Percentiles rank a stretch among this genome's conserved stretches.
Evolutionary conservation across 2,329 filamentous ascomycete species (phyloP).

Genomic region (Zasmidium citrigriseum): DNA sequence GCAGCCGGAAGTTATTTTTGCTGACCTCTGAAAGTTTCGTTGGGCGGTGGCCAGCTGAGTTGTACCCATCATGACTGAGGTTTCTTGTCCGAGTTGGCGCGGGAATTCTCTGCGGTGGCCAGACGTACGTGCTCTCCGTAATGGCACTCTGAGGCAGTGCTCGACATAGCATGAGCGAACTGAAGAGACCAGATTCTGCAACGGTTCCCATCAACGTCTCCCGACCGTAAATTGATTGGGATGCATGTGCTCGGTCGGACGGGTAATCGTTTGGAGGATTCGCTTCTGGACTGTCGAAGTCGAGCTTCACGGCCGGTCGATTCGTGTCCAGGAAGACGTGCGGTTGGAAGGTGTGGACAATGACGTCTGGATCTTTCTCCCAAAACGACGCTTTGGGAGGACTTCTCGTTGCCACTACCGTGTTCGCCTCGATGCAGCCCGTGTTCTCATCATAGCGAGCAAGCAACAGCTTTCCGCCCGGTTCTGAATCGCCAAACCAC

Average conservation of each 20-base stretch:
- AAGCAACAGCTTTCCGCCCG: slow-evolving; percentile 74
- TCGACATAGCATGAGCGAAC: slow-evolving; percentile 68
- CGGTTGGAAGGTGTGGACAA: slow-evolving; percentile 74
- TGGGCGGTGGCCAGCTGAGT: slow-evolving; percentile 52
- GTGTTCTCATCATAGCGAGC: slow-evolving; percentile 72
- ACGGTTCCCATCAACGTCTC: slow-evolving; percentile 53
- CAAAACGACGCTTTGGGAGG: slow-evolving; percentile 61
- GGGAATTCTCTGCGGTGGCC: slow-evolving; percentile 75
- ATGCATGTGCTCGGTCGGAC: slow-evolving; percentile 18
- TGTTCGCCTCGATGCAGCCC: slow-evolving; percentile 78
- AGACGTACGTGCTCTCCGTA: slow-evolving; percentile 52
- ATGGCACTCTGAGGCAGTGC: slow-evolving; percentile 46
- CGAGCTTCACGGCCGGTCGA: slow-evolving; percentile 60
- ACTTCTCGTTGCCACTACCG: slow-evolving; percentile 66
- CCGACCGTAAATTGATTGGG: slow-evolving; percentile 43
- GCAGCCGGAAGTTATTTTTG: slow-evolving; percentile 70
- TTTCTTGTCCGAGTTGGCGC: slow-evolving; percentile 59
- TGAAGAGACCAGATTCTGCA: slow-evolving; percentile 54
- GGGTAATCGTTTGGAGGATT: slow-evolving; percentile 21
- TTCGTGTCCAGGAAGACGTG: slow-evolving; percentile 71
- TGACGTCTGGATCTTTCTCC: slow-evolving; percentile 64
- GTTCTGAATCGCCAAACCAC: slow-evolving; percentile 78
- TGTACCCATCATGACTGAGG: slow-evolving; percentile 47
- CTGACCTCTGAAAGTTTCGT: slow-evolving; percentile 61
- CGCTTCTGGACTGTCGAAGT: slow-evolving; percentile 30